phyloP scores from a whole-genome alignment of 140 eudicot genomes.

The Erigeron philadelphicus region DNA sequence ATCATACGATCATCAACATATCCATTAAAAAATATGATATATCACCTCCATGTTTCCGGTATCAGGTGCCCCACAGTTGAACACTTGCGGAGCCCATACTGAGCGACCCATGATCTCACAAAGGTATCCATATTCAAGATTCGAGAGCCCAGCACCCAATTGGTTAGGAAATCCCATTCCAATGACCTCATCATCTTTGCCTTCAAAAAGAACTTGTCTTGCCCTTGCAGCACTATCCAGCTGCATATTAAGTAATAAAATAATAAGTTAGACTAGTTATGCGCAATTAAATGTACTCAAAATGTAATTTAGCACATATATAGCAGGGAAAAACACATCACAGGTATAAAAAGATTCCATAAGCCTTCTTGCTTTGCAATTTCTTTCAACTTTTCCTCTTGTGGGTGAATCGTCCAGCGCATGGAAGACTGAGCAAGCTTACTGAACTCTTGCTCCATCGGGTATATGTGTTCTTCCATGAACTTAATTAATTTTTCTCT shows the following conservation, averaged over 20 bases:
- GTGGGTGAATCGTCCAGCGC: conserved; percentile 92
- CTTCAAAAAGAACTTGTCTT: conserved; percentile 50
- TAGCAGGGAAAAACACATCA: conserved; percentile 30
- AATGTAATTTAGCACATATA: not conserved
- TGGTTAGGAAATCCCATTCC: conserved; percentile 39
- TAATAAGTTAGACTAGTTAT: not conserved
- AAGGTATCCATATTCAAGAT: conserved; percentile 92
- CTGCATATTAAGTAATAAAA: conserved; percentile 36
- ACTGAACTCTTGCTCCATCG: conserved; percentile 66
- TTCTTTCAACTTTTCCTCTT: conserved; percentile 78
- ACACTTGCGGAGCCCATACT: conserved; percentile 94
- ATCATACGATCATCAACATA: not conserved
- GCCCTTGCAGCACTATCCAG: conserved; percentile 86
- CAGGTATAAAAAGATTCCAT: conserved; percentile 94
- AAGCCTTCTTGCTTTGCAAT: conserved; percentile 83
- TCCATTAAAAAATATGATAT: not conserved
- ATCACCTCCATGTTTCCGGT: conserved; percentile 98
- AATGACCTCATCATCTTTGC: conserved; percentile 31
- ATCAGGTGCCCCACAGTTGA: conserved; percentile 96
- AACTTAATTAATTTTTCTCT: conserved; percentile 63
- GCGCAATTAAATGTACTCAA: not conserved
- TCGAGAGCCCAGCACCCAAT: conserved; percentile 90
- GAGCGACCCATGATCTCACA: conserved; percentile 97
- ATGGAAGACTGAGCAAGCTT: conserved; percentile 58
- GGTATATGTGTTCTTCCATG: conserved; percentile 71